phyloP scores from a whole-genome alignment of 768 basidiomycete genomes.

The Auricularia sp. region DNA sequence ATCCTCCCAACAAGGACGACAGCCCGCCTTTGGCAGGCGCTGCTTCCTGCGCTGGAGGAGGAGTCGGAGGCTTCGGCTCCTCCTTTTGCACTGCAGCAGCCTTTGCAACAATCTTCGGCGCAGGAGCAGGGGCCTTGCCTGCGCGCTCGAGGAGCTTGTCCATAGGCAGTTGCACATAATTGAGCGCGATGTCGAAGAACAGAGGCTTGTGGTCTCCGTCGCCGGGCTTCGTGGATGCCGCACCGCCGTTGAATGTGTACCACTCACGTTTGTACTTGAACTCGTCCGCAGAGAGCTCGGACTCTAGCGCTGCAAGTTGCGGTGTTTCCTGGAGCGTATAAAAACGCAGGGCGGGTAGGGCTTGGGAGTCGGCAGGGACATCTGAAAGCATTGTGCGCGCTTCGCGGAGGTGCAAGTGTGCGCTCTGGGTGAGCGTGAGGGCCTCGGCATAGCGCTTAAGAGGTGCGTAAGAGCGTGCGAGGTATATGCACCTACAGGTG shows the following conservation, averaged over 20 bases:
- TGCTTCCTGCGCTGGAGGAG: neutral
- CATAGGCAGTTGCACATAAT: slow-evolving; percentile 84
- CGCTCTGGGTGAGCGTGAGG: slow-evolving; percentile 60
- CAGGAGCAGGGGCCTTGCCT: slow-evolving; percentile 40
- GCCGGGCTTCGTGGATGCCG: slow-evolving; percentile 23
- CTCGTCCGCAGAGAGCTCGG: slow-evolving; percentile 35
- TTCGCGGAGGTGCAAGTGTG: slow-evolving; percentile 65
- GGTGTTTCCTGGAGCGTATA: slow-evolving; percentile 41
- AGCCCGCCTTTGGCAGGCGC: slow-evolving; percentile 43
- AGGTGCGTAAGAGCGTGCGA: slow-evolving; percentile 64
- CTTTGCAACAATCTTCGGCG: slow-evolving; percentile 13
- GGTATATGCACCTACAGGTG: slow-evolving; percentile 52
- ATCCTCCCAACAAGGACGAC: slow-evolving; percentile 62
- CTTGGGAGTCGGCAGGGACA: slow-evolving; percentile 38
- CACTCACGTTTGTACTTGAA: slow-evolving; percentile 58
- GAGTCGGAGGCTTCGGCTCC: slow-evolving; percentile 26
- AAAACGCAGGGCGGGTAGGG: slow-evolving; percentile 30
- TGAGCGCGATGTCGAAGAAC: slow-evolving; percentile 91
- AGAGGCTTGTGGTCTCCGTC: slow-evolving; percentile 60
- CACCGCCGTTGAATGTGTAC: slow-evolving; percentile 60
- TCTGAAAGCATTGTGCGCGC: slow-evolving; percentile 43
- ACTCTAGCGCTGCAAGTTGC: slow-evolving; percentile 43
- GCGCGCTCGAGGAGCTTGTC: slow-evolving; percentile 60
- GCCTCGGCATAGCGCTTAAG: slow-evolving; percentile 66
- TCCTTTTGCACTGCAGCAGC: slow-evolving; percentile 41